Conservation (phyloP, 192 early-diverging fungal genomes). For the Funneliformis mosseae region DNA sequence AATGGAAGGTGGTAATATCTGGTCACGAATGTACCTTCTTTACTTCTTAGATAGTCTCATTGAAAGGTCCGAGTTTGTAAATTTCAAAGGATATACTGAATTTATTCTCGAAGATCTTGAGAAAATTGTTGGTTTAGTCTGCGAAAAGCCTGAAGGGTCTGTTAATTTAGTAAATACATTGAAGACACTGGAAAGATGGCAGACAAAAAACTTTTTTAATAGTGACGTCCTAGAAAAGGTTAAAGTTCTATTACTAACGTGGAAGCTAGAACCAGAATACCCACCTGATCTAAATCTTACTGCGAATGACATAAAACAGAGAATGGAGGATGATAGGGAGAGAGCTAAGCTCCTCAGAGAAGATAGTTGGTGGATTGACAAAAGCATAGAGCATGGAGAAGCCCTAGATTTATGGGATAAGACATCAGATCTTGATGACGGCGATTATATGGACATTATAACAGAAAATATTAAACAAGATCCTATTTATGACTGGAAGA, state of each 20-base stretch:
- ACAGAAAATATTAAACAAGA: slow-evolving; percentile 44
- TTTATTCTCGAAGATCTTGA: slow-evolving; percentile 47
- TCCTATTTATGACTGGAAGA: slow-evolving; percentile 38
- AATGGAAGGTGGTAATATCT: slow-evolving; percentile 51
- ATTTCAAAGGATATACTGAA: slow-evolving; percentile 54
- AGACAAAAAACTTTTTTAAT: slow-evolving; percentile 38
- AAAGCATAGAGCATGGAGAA: slow-evolving; percentile 47
- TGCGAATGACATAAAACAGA: slow-evolving; percentile 53
- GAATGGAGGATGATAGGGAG: slow-evolving; percentile 64
- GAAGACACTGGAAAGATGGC: slow-evolving; percentile 49
- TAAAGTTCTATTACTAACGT: neutral
- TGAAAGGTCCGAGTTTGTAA: slow-evolving; percentile 46
- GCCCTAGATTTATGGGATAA: slow-evolving; percentile 52
- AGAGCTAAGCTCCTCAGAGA: slow-evolving; percentile 58
- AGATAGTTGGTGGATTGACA: slow-evolving; percentile 57
- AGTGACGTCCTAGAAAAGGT: neutral
- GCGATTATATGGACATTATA: slow-evolving; percentile 48
- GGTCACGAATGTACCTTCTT: slow-evolving; percentile 57
- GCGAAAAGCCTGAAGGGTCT: slow-evolving; percentile 50
- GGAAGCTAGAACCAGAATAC: neutral
- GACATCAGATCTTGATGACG: slow-evolving; percentile 48
- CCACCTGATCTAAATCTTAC: slow-evolving; percentile 36
- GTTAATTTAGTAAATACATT: slow-evolving; percentile 56
- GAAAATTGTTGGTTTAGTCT: slow-evolving; percentile 47
- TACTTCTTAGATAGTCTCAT: slow-evolving; percentile 61